Base-by-base conservation (phyloP, 257 asterid species). In the Prunella vulgaris region DNA sequence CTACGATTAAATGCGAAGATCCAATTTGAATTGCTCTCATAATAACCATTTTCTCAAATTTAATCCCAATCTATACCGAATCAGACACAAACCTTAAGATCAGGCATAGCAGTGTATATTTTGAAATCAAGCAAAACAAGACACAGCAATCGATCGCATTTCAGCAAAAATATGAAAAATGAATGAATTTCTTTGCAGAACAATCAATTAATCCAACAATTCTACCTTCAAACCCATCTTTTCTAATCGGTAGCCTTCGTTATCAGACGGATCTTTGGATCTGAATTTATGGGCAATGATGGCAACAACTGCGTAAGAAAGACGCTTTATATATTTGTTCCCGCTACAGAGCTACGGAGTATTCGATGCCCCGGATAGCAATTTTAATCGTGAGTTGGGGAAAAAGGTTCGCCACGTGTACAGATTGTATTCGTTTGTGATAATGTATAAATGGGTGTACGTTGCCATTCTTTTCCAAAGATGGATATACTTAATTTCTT, bases 221-320 rank as follows among this genome's bases (percentile, higher is more conserved):
- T 64, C 5, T 75, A 83, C 88, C 83, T 78, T 83, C 84, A 80
- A 76, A 62, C 70, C 88, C 85, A 80, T 83, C 9, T 27, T 73
- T 44, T 1, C 22, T 30, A 24, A 48, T n/a, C 54, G 22, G 7
- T 22, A 35, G 20, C 28, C 40, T 66, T 60, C 54, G 64, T 33
- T 15, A 35, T 28, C 49, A 40, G 27, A 17, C 10, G 24, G 30
- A 32, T 2, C 6, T 17, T 5, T 12, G 21, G 81, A 54, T 66
- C 71, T 75, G 79, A 37, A 7, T 33, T 77, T 32, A 14, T 54
- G 69, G 37, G 62, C 0, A 32, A 13, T 17, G 20, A 63, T 54
- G 69, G 68, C 60, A 18, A 59, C 40, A 33, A 20, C 60, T 7
- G 56, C 13, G 71, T 10, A 30, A 1, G 15, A 53, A 56, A 14